Conservation (phyloP, 176 grass and related monocot species). For the Alloteropsis semialata region DNA sequence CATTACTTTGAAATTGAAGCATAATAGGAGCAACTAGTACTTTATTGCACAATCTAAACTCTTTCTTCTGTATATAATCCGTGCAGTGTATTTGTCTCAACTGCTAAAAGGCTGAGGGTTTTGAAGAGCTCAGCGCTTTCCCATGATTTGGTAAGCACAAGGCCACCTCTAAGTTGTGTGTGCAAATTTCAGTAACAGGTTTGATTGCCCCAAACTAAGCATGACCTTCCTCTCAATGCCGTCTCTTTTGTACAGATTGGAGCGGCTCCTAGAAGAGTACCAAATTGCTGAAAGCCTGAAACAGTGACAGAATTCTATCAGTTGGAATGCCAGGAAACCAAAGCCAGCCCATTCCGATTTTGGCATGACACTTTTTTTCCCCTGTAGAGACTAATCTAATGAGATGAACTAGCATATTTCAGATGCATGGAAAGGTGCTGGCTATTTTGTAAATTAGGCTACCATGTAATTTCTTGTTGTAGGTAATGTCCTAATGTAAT, state of each 20-base stretch:
- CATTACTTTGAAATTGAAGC: not conserved
- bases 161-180: not conserved
- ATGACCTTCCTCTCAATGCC: not conserved
- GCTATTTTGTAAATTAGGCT: constrained; percentile 65
- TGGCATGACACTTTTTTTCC: constrained; percentile 12
- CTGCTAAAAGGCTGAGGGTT: constrained; percentile 85
- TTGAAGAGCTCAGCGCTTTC: constrained; percentile 83
- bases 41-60: constrained; percentile 16
- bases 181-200: not conserved
- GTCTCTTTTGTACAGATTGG: constrained; percentile 33
- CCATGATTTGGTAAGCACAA: constrained; percentile 41
- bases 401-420: constrained; percentile 31
- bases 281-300: constrained; percentile 29
- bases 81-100: constrained; percentile 75
- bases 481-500: not conserved
- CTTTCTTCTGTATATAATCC: constrained; percentile 20
- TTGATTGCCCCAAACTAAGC: constrained; percentile 24
- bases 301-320: not conserved
- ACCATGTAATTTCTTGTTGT: constrained; percentile 18
- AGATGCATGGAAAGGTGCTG: constrained; percentile 35
- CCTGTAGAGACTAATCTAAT: constrained; percentile 32
- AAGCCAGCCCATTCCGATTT: constrained; percentile 6
- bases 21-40: not conserved
- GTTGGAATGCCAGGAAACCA: constrained; percentile 13
- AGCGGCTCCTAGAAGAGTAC: constrained; percentile 14